Base-by-base conservation (phyloP, 73 alveolate genomes). In the Paramecium sexaurelia region DNA sequence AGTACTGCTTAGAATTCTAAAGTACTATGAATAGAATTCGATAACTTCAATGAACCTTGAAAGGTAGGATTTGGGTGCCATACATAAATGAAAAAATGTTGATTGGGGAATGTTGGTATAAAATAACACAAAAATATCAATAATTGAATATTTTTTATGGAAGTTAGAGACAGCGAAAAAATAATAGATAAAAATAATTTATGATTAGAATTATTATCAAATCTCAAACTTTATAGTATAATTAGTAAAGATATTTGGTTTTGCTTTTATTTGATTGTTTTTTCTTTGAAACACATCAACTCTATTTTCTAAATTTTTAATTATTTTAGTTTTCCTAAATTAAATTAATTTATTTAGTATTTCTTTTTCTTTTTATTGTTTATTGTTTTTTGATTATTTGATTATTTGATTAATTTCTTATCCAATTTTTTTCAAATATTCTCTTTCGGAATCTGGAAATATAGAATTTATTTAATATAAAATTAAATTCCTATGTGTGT, bases 41-140 rank as follows among this genome's bases (percentile, higher is more conserved):
- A 95, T 68, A 94, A 94, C 73, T 95, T 91, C 51, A 95, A 94
- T 26, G 71, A 92, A 41, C 98, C 98, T 20, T 27, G 32, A 57
- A 71, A 41, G 98, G 98, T 0, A 92, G 93, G 67, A 92, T 94
- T 22, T 95, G 98, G 97, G 96, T 92, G 10, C 94, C 93, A 15
- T 95, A 95, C 78, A 94, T 95, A 13, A 95, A 95, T 78, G 92
- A 92, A 33, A 90, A 91, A 69, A 91, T 84, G 36, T 85, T 51
- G 97, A 95, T 55, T 95, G 98, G 98, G 85, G 83, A 40, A 57
- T 17, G 56, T 29, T 91, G 10, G 94, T 95, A 45, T 93, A 94
- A 20, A 75, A 93, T 82, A 94, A 94, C 36, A 61, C 92, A 29
- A 66, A 92, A 19, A 85, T 94, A 27, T 55, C 92, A 15, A 90